A percentile compares a stretch with the other conserved stretches of the same genome.
Conservation (phyloP, 2,329 filamentous ascomycete genomes). For the Penicillium sp. region DNA sequence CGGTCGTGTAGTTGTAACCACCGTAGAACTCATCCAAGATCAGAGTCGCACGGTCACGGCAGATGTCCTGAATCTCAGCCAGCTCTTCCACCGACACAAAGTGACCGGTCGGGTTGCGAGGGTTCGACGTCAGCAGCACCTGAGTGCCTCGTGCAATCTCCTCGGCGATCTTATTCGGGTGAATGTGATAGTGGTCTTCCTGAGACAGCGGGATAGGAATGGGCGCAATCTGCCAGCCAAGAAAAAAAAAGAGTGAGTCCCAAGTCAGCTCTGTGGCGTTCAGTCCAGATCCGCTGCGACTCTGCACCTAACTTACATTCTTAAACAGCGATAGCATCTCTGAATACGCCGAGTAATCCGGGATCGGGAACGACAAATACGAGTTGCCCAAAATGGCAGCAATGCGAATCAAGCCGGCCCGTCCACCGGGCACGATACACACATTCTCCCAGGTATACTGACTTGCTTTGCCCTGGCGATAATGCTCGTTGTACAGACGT, state of each 20-base stretch:
- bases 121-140: constrained; percentile 91
- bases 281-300: background rate
- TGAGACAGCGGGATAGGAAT: constrained; percentile 80
- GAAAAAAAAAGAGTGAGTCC: background rate
- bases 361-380: constrained; percentile 89
- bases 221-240: constrained; percentile 61
- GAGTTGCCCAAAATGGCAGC: constrained; percentile 89
- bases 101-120: constrained; percentile 86
- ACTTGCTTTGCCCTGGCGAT: constrained; percentile 77
- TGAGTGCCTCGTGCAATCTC: constrained; percentile 80
- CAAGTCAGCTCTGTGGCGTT: too few species aligned
- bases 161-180: constrained; percentile 85
- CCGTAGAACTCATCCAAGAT: constrained; percentile 97
- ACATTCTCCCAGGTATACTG: constrained; percentile 98
- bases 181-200: constrained; percentile 86
- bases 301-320: constrained; percentile 47
- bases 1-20: constrained; percentile 89
- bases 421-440: constrained; percentile 87
- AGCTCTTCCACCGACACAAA: constrained; percentile 81
- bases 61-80: constrained; percentile 86
- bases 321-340: constrained; percentile 95
- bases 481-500: constrained; percentile 85
- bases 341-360: constrained; percentile 94
- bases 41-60: constrained; percentile 80
- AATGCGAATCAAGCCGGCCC: constrained; percentile 88